Conservation (phyloP, 1,284 basidiomycete genomes). For the Sutorius eximius region DNA sequence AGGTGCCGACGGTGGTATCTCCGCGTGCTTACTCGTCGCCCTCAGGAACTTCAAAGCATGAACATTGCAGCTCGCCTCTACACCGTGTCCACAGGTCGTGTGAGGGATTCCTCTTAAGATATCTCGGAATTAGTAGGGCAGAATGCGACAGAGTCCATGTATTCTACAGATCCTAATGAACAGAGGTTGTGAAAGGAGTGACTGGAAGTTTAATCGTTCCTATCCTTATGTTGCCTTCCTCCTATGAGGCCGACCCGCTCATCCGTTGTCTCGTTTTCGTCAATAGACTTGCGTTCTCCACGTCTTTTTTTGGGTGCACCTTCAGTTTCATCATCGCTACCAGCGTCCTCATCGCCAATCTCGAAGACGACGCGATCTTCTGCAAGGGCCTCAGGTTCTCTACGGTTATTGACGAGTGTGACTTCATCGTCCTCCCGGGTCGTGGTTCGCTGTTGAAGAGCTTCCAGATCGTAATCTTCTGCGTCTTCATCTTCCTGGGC, state of each 20-base stretch:
- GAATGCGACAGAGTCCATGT: constrained; percentile 36
- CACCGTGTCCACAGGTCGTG: constrained; percentile 79
- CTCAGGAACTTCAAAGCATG: constrained; percentile 86
- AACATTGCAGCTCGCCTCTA: constrained; percentile 86
- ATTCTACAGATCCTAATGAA: constrained; percentile 49
- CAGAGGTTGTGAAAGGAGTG: constrained; percentile 13
- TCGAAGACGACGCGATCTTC: constrained; percentile 88
- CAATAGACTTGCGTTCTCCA: constrained; percentile 44
- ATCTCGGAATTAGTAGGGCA: background rate
- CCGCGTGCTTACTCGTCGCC: background rate
- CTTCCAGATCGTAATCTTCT: constrained; percentile 87
- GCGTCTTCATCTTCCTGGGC: constrained; percentile 91
- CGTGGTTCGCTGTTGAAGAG: constrained; percentile 56
- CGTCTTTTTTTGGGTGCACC: constrained; percentile 49
- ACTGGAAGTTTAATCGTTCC: constrained; percentile 27
- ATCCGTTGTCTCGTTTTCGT: constrained; percentile 47
- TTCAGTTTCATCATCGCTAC: constrained; percentile 64
- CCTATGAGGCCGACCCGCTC: constrained; percentile 68
- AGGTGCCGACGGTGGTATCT: background rate
- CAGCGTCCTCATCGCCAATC: constrained; percentile 83
- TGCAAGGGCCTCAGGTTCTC: constrained; percentile 46
- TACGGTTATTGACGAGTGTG: constrained; percentile 60
- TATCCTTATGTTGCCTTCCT: constrained; percentile 28
- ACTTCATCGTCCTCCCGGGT: constrained; percentile 59
- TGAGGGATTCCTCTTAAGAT: constrained; percentile 51